phyloP scores from a whole-genome alignment of 164 flowering plant species.

The Piper betle region DNA sequence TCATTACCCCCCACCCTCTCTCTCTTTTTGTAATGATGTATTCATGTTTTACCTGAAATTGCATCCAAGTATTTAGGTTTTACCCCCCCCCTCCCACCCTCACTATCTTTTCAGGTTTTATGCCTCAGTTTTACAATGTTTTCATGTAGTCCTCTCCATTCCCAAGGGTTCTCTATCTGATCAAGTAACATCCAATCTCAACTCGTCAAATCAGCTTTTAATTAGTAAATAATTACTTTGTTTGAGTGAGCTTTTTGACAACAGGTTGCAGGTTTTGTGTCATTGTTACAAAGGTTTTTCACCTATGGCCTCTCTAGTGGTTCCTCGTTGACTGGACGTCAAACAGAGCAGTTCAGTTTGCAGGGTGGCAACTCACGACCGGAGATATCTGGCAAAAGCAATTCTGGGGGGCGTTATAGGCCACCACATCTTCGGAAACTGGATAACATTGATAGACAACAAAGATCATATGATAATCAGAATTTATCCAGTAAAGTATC shows the following conservation, averaged over 20 bases:
- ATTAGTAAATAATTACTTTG: background rate
- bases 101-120: slow-evolving; percentile 50
- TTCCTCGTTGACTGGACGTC: slow-evolving; percentile 12
- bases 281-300: slow-evolving; percentile 54
- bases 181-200: slow-evolving; percentile 43
- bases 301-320: slow-evolving; percentile 43
- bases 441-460: slow-evolving; percentile 19
- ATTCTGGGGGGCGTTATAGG: slow-evolving; percentile 43
- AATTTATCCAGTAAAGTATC: slow-evolving; percentile 28
- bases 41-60: background rate
- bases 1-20: slow-evolving; percentile 7
- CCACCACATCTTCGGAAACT: slow-evolving; percentile 86
- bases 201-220: background rate
- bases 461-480: slow-evolving; percentile 17
- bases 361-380: slow-evolving; percentile 8
- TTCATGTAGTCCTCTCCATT: slow-evolving; percentile 66
- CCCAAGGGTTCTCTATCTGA: slow-evolving; percentile 57
- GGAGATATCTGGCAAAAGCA: slow-evolving; percentile 20
- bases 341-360: slow-evolving; percentile 17
- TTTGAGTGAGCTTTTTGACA: background rate
- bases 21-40: background rate
- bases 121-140: slow-evolving; percentile 54
- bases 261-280: slow-evolving; percentile 75
- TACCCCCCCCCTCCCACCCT: no score
- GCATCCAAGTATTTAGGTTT: background rate